A percentile compares a stretch with the other conserved stretches of the same genome.
phyloP scores from a whole-genome alignment of 2,329 filamentous ascomycete genomes.

The Sporothrix curviconia region DNA sequence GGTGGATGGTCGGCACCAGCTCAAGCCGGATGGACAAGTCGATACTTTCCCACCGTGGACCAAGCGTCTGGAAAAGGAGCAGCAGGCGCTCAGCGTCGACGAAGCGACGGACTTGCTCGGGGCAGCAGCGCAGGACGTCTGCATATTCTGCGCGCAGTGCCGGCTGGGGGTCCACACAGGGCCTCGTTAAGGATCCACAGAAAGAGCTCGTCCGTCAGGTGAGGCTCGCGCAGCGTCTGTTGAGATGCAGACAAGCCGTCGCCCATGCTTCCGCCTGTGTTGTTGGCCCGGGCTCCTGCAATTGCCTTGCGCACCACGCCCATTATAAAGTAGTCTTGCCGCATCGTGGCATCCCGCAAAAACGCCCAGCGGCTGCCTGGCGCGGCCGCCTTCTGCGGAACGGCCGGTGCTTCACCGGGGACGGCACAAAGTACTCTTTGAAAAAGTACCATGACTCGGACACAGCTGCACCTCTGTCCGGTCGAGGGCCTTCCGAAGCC shows the following conservation, averaged over 20 bases:
- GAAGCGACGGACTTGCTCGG: constrained; percentile 31
- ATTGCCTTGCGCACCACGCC: constrained; percentile 55
- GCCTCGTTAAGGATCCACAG: constrained; percentile 59
- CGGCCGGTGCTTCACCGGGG: constrained; percentile 23
- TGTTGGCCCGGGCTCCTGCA: neutral
- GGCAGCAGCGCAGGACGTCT: constrained; percentile 42
- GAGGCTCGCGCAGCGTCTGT: neutral
- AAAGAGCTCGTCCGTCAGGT: constrained; percentile 57
- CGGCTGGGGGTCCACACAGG: constrained; percentile 44
- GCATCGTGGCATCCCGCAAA: constrained; percentile 42
- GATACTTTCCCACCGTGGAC: constrained; percentile 44
- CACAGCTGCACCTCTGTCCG: constrained; percentile 37
- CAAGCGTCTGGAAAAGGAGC: constrained; percentile 51
- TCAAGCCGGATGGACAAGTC: constrained; percentile 20
- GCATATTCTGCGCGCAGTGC: constrained; percentile 56
- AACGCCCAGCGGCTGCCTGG: constrained; percentile 38
- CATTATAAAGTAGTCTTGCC: constrained; percentile 54
- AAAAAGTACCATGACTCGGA: constrained; percentile 47
- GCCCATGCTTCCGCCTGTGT: neutral
- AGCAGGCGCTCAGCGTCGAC: constrained; percentile 41
- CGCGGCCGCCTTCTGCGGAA: constrained; percentile 32
- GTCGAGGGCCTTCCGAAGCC: constrained; percentile 41
- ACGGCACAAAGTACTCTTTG: constrained; percentile 26
- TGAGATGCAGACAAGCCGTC: neutral
- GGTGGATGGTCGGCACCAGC: constrained; percentile 19